Evolutionary conservation across 371 early-diverging fungal genomes (phyloP), one percentile per base, ranked within the genome.

Genomic region (Lichtheimia corymbifera): DNA sequence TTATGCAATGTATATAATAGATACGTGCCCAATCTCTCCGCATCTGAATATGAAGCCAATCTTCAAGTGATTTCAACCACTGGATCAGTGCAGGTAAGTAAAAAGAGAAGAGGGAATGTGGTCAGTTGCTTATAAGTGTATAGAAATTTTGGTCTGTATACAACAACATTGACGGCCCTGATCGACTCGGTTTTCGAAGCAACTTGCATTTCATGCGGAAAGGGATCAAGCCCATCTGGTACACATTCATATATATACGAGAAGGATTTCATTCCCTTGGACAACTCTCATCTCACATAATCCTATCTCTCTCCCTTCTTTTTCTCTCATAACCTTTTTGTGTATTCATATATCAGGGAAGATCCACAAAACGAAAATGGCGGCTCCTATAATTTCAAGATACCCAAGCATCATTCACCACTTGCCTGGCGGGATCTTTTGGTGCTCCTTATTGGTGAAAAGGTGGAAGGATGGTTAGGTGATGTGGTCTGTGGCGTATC

Each of bases 351-450:
- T 25, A 44, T 22, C 53, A 74, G 75, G 76, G 93, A 93, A 71
- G 93, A 93, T 72, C 83, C 84, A 44, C 73, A 68, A 55, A 93
- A 93, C 73, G 84, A 85, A 63, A 77, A 88, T 58, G 93, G 93
- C 55, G 93, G 93, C 9, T 83, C 90, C 17, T 86, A 85, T 70
- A 84, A 87, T 53, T 79, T 91, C 55, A 80, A 85, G 60, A 85
- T 90, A 47, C 71, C 84, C 55, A 85, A 85, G 66, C 50, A 59
- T 14, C 71, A 86, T 28, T 75, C 86, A 7, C 68, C 76, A 18
- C 50, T 67, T 41, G 79, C 76, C 15, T 85, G 86, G 86, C 76
- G 83, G 18, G 86, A 88, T 67, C 51, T 84, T 17, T 64, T 86
- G 50, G 81, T 88, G 72, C 65, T 83, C 42, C 59, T 84, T 44